Percentiles rank a stretch among this genome's conserved stretches.
Conservation (phyloP, 179 eudicot species). For the Dionaea muscipula region DNA sequence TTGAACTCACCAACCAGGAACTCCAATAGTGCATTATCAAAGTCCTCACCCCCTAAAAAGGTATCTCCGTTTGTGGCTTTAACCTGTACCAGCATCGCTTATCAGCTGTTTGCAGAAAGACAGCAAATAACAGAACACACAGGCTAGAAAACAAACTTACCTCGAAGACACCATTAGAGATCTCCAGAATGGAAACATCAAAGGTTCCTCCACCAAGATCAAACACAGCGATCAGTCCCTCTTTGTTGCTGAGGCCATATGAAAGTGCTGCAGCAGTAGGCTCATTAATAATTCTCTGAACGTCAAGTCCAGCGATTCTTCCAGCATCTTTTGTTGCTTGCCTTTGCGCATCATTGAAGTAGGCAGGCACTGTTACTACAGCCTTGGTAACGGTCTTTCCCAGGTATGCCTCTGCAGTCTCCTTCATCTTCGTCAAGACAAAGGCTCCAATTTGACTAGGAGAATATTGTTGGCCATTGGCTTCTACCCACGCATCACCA, state of each 20-base stretch:
- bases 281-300: constrained; percentile 47
- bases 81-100: constrained; percentile 21
- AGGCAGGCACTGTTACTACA: constrained; percentile 50
- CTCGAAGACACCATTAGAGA: constrained; percentile 53
- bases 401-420: constrained; percentile 54
- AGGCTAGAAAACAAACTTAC: constrained; percentile 12
- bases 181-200: constrained; percentile 50
- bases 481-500: constrained; percentile 78
- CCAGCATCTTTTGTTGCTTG: constrained; percentile 70
- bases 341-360: constrained; percentile 55
- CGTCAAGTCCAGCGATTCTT: constrained; percentile 52
- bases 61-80: constrained; percentile 61
- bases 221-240: constrained; percentile 52
- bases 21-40: constrained; percentile 39
- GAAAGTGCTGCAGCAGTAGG: constrained; percentile 67
- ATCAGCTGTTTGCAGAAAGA: neutral
- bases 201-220: constrained; percentile 64
- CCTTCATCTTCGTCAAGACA: constrained; percentile 50
- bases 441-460: constrained; percentile 60
- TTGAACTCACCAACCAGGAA: constrained; percentile 38
- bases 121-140: neutral
- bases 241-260: constrained; percentile 50
- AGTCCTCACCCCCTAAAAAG: constrained; percentile 55
- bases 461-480: constrained; percentile 58
- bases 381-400: constrained; percentile 43